Conservation (phyloP, 108 stramenopile species). For the Craspedostauros australis region DNA sequence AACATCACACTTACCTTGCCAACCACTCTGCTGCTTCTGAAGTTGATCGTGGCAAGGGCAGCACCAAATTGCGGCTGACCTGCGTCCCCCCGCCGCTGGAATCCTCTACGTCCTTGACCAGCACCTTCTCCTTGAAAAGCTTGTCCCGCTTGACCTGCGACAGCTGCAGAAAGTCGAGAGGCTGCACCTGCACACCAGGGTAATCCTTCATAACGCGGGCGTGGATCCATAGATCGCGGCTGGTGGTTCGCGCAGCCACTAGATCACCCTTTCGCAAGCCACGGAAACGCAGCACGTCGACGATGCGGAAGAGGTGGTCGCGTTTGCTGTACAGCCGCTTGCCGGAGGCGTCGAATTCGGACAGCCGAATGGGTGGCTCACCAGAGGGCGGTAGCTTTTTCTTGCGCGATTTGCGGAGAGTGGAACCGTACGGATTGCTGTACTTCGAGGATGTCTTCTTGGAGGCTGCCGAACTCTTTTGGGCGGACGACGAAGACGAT, state of each 20-base stretch:
- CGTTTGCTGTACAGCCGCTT: constrained; percentile 47
- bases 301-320: constrained; percentile 47
- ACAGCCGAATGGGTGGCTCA: constrained; percentile 16
- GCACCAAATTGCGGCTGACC: constrained; percentile 38
- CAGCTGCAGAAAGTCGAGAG: constrained; percentile 47
- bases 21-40: constrained; percentile 68
- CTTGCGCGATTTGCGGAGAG: constrained; percentile 56
- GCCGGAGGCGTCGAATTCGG: constrained; percentile 38
- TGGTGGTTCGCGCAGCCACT: constrained; percentile 49
- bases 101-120: constrained; percentile 63
- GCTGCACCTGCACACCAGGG: constrained; percentile 14
- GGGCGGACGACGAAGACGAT: not conserved
- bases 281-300: constrained; percentile 54
- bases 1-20: constrained; percentile 8
- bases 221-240: constrained; percentile 67
- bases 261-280: constrained; percentile 53
- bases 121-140: constrained; percentile 51
- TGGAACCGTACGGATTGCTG: constrained; percentile 46
- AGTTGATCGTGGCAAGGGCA: constrained; percentile 57
- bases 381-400: constrained; percentile 25
- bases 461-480: not conserved
- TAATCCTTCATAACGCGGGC: constrained; percentile 56
- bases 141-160: constrained; percentile 44
- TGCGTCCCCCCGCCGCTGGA: constrained; percentile 25
- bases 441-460: constrained; percentile 6